Evolutionary conservation across 805 yeast species (phyloP).

Genomic region (Metschnikowia picachoensis): DNA sequence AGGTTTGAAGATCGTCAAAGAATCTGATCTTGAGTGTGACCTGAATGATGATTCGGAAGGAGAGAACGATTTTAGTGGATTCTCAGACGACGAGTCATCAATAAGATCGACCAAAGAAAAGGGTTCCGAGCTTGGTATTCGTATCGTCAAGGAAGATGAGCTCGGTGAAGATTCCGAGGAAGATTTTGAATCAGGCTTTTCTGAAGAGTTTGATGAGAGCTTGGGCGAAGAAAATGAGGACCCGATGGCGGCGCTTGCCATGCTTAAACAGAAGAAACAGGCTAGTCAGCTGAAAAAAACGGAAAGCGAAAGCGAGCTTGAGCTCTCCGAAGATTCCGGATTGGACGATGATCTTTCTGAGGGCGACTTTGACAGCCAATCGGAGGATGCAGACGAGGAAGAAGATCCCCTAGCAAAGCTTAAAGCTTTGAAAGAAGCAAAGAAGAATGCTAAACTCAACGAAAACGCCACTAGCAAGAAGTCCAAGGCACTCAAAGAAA

Average conservation of each 20-base stretch:
- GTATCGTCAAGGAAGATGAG: constrained; percentile 18
- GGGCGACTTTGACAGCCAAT: constrained; percentile 8
- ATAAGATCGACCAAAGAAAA: neutral
- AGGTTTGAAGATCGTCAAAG: constrained; percentile 1
- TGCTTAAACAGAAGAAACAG: constrained; percentile 12
- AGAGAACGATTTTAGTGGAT: constrained; percentile 2
- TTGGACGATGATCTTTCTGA: constrained; percentile 11
- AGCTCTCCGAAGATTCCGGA: constrained; percentile 9
- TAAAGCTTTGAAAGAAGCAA: constrained; percentile 16
- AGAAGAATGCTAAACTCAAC: constrained; percentile 10
- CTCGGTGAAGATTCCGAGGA: constrained; percentile 15
- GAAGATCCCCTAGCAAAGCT: constrained; percentile 27
- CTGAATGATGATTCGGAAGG: neutral
- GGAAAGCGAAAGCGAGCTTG: constrained; percentile 2
- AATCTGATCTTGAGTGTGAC: constrained; percentile 7
- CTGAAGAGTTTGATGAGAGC: constrained; percentile 34
- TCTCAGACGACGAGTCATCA: neutral
- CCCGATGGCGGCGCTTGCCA: constrained; percentile 24
- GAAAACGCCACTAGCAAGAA: constrained; percentile 18
- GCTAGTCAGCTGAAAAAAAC: neutral
- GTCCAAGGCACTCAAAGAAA: constrained; percentile 5
- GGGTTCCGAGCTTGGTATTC: neutral
- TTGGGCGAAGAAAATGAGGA: constrained; percentile 13
- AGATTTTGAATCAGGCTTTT: constrained; percentile 10
- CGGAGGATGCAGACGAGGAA: constrained; percentile 16